A percentile compares a stretch with the other conserved stretches of the same genome.
Conservation (phyloP, 2,329 filamentous ascomycete genomes). For the Sclerotiophoma versabilis region DNA sequence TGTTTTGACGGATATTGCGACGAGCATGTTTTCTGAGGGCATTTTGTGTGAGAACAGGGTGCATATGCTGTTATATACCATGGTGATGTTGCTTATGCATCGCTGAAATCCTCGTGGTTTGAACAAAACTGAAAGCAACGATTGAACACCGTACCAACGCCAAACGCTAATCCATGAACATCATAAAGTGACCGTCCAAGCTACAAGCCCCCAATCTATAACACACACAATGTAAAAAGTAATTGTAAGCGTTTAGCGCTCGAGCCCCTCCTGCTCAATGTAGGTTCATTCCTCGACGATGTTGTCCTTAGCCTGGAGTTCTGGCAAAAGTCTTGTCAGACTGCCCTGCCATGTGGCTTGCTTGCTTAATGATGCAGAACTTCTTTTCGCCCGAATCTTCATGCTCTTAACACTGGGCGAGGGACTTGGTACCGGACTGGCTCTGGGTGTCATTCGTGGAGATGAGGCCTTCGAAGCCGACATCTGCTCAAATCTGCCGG, state of each 20-base stretch:
- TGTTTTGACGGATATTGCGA: too few species aligned
- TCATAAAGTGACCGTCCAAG: background rate
- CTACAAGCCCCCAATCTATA: background rate
- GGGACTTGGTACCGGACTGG: slow-evolving; percentile 16
- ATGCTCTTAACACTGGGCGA: slow-evolving; percentile 17
- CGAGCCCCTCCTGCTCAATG: too few species aligned
- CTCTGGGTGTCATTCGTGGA: slow-evolving; percentile 6
- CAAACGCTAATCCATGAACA: background rate
- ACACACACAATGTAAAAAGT: background rate
- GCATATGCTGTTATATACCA: background rate
- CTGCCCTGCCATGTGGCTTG: slow-evolving; percentile 3
- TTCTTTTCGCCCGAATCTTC: slow-evolving; percentile 33
- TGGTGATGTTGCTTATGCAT: background rate
- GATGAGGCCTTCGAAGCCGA: background rate
- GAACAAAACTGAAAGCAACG: background rate
- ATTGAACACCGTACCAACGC: background rate
- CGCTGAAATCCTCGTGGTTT: background rate
- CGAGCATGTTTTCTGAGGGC: too few species aligned
- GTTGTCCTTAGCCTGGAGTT: slow-evolving; percentile 8
- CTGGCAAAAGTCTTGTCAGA: slow-evolving; percentile 1
- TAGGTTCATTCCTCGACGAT: slow-evolving; percentile 2
- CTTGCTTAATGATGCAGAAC: slow-evolving; percentile 21
- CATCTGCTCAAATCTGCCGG: slow-evolving; percentile 41
- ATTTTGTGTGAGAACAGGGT: too few species aligned
- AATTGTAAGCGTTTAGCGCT: background rate